These are phyloP conservation scores for Lachancea sp. DNA, from an alignment of 805 yeast species.

Conservation along the genomic window DNA sequence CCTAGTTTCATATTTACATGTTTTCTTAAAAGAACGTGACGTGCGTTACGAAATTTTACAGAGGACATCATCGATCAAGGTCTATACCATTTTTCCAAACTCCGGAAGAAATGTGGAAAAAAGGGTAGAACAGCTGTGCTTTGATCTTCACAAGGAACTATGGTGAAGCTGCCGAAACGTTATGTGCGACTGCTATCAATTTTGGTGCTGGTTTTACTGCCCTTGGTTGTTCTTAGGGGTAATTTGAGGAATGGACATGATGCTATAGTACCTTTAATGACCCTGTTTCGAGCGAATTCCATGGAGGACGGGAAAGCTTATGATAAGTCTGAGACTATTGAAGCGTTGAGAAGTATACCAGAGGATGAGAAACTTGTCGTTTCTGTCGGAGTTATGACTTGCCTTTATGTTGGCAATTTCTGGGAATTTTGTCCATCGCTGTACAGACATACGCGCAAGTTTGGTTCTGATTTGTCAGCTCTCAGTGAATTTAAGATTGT, in stretches of 20 bases:
- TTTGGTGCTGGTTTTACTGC: background rate
- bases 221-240: background rate
- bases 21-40: too few species aligned
- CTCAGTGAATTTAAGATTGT: conserved; percentile 2
- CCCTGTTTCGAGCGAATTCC: background rate
- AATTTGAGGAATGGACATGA: too few species aligned
- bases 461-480: background rate
- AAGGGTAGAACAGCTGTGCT: too few species aligned
- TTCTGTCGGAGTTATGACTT: conserved; percentile 16
- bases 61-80: too few species aligned
- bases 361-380: conserved; percentile 11
- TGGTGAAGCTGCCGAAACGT: conserved; percentile 5
- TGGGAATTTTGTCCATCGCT: conserved; percentile 10
- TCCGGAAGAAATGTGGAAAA: background rate
- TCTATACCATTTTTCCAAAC: too few species aligned
- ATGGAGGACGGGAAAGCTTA: background rate
- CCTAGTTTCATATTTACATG: too few species aligned
- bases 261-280: background rate
- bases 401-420: conserved; percentile 18
- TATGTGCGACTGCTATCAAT: conserved; percentile 2
- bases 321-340: background rate
- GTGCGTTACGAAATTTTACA: too few species aligned
- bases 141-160: background rate
- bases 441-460: background rate
- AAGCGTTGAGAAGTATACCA: background rate